These are phyloP conservation scores for Syzygium aqueum DNA, from an alignment of 345 rosid genomes.

Conservation along the genomic window DNA sequence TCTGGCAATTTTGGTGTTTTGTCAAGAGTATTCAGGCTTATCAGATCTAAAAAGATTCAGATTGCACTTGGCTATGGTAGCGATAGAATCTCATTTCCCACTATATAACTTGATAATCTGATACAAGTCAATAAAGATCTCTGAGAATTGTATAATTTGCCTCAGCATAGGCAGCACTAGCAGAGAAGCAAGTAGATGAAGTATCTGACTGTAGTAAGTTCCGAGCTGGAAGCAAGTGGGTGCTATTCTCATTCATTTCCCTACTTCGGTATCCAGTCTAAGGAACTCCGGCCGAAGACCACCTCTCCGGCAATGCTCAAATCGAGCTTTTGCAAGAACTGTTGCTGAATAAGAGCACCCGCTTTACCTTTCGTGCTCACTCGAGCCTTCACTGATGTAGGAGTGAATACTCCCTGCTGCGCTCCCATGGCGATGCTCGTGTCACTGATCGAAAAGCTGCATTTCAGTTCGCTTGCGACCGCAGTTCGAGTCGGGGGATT, in stretches of 20 bases:
- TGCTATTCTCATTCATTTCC: neutral
- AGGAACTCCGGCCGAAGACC: conserved; percentile 3
- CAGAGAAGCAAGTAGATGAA: neutral
- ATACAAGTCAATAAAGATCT: neutral
- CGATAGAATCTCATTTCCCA: neutral
- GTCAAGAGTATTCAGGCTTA: neutral
- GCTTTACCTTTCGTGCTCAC: conserved; percentile 20
- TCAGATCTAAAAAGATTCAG: neutral
- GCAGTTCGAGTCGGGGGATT: conserved; percentile 26
- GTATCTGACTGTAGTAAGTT: neutral
- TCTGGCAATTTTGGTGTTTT: neutral
- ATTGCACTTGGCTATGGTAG: neutral
- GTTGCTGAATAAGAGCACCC: conserved; percentile 29
- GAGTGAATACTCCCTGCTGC: conserved; percentile 28
- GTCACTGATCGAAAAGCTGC: conserved; percentile 2
- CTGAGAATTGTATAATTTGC: neutral
- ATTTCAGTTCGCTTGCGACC: conserved; percentile 39
- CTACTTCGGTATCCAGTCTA: conserved; percentile 14
- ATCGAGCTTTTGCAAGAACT: conserved; percentile 16
- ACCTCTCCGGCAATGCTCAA: conserved; percentile 26
- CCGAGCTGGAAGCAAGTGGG: neutral
- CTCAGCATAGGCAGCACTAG: neutral
- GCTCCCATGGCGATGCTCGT: conserved; percentile 23
- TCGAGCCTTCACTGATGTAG: conserved; percentile 32
- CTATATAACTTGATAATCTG: neutral